A percentile compares a stretch with the other conserved stretches of the same genome.
Conservation (phyloP, 2,329 filamentous ascomycete species). For the Ophiostoma sp. region DNA sequence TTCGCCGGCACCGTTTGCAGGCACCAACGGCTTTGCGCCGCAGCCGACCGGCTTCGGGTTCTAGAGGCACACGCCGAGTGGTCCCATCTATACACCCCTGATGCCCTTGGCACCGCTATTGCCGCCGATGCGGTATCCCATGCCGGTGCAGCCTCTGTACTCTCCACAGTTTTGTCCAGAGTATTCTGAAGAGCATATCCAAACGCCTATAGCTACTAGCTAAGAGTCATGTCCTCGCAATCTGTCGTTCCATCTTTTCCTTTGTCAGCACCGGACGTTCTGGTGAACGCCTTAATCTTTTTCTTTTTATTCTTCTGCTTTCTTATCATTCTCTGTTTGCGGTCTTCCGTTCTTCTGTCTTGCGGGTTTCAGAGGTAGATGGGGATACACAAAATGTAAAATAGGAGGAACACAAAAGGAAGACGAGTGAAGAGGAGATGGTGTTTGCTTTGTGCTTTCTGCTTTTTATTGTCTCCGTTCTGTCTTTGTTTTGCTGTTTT, state of each 20-base stretch:
- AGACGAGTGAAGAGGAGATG: constrained; percentile 5
- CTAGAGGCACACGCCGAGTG: constrained; percentile 35
- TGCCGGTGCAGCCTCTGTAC: neutral
- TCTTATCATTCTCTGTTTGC: neutral
- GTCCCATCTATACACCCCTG: neutral
- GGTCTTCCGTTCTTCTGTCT: constrained; percentile 1
- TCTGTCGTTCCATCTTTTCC: neutral
- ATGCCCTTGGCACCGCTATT: neutral
- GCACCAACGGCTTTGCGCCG: constrained; percentile 82
- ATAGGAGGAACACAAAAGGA: constrained; percentile 4
- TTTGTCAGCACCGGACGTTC: neutral
- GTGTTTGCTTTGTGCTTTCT: constrained; percentile 1
- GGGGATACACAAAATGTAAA: constrained; percentile 18
- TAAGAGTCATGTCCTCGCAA: neutral
- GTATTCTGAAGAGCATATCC: neutral
- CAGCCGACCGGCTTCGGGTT: constrained; percentile 76
- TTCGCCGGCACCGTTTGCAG: constrained; percentile 65
- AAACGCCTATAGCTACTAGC: neutral
- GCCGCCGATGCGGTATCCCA: neutral
- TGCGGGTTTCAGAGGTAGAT: neutral
- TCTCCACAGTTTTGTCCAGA: constrained; percentile 22
- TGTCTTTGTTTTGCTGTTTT: neutral
- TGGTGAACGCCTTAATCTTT: constrained; percentile 1
- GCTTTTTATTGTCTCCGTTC: neutral
- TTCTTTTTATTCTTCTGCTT: neutral